These are phyloP conservation scores for Effrenium voratum DNA, from an alignment of 73 alveolate genomes.

Conservation along the genomic window DNA sequence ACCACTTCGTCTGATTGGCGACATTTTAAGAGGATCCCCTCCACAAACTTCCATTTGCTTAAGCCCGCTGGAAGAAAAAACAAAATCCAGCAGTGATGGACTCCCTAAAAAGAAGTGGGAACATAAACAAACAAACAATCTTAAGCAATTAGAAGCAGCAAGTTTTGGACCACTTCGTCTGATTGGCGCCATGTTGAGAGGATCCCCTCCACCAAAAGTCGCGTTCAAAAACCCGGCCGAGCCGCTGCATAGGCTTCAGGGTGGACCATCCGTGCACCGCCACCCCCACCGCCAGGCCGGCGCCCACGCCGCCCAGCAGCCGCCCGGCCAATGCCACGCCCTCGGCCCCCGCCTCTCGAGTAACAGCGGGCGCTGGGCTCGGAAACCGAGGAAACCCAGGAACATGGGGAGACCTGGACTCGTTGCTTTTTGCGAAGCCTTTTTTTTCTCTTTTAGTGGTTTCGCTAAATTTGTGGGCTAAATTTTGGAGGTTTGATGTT, in stretches of 20 bases:
- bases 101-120: no score
- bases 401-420: not conserved
- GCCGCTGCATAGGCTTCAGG: conserved; percentile 78
- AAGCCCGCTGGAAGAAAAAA: no score
- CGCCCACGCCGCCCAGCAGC: conserved; percentile 81
- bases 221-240: not conserved
- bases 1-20: no score
- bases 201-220: not conserved
- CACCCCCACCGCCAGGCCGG: conserved; percentile 88
- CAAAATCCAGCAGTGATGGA: no score
- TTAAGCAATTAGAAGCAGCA: no score
- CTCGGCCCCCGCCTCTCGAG: conserved; percentile 23
- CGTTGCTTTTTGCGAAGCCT: not conserved
- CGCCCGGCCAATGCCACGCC: conserved; percentile 62
- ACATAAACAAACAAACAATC: no score
- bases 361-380: not conserved
- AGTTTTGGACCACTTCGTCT: no score
- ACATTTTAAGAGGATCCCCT: no score
- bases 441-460: not conserved
- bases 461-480: no score
- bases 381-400: not conserved
- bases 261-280: conserved; percentile 92
- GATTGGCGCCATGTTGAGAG: no score
- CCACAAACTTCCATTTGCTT: no score
- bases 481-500: no score